phyloP scores from a whole-genome alignment of 306 rosid species.

The Morella rubra region DNA sequence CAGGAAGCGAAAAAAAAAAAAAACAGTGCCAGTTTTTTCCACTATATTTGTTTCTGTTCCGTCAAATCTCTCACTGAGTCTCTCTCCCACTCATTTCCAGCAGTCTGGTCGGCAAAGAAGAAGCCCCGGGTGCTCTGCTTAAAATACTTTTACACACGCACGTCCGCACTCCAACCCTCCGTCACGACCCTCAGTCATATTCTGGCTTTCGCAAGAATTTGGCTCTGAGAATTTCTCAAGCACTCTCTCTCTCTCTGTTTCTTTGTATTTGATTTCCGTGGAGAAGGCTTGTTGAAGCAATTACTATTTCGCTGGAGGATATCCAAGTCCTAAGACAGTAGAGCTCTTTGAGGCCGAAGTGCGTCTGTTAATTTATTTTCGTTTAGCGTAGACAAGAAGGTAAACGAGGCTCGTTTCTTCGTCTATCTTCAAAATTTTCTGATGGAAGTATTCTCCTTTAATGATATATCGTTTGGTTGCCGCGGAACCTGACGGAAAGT shows the following conservation, averaged over 20 bases:
- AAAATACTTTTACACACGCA: neutral
- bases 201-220: neutral
- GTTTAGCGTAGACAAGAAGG: neutral
- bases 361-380: neutral
- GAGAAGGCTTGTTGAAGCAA: neutral
- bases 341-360: neutral
- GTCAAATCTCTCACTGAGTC: slow-evolving; percentile 14
- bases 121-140: slow-evolving; percentile 32
- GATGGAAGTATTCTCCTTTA: neutral
- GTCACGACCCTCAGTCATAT: neutral
- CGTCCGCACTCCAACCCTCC: slow-evolving; percentile 12
- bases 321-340: no score
- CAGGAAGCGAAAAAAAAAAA: neutral
- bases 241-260: no score
- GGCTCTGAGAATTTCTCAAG: neutral
- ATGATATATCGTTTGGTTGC: neutral
- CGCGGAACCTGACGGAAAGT: neutral
- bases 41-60: slow-evolving; percentile 29
- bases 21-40: neutral
- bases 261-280: neutral
- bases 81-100: slow-evolving; percentile 30
- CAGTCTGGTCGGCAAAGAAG: slow-evolving; percentile 55
- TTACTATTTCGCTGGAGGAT: no score
- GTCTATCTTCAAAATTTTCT: neutral
- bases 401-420: neutral